Base-by-base conservation (phyloP, 331 rosid species). In the Ulmus americana region DNA sequence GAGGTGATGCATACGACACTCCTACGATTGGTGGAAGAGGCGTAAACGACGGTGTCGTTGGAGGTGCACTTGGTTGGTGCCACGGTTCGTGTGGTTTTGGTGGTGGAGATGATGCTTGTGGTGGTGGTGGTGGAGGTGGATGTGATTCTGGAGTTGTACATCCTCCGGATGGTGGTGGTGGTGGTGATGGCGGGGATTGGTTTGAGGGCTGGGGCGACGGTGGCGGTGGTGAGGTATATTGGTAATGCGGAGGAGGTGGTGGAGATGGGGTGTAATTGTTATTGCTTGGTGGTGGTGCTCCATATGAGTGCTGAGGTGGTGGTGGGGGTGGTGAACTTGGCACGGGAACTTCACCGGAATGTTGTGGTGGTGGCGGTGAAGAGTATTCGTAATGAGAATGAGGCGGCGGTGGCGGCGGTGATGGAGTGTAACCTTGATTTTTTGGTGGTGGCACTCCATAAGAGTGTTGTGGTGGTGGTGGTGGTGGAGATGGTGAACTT, bases 11-110 rank as follows among this genome's bases (percentile, higher is more conserved):
- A 38, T 67, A 67, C 8, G 72, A 67, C 55, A 67, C 72, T 28
- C 72, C 72, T 49, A 67, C 53, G 3, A 67, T 16, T 14, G 72
- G 72, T 39, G 72, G 72, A 20, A 79, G 75, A 10, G 80, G 83
- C 15, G 64, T 56, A 5, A 45, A 45, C 10, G 77, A 64, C 38
- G 77, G 14, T 45, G 45, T 39, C 7, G 76, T 72, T 39, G 73
- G 73, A 57, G 74, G 56, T 8, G 75, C 66, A 56, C 10, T 46
- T 20, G 70, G 61, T 2, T 39, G 68, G 35, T 46, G 76, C 67
- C 72, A 58, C 22, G 57, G 75, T 46, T 55, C 51, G 44, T 63
- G 55, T 50, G 56, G 45, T 14, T 73, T 46, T 10, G 79, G 63
- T 42, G 74, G 63, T 12, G 80, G 59, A 18, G 35, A 45, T 52